These are phyloP conservation scores for Arthrobotrys pseudoclavata DNA, from an alignment of 2,329 filamentous ascomycete species.

Conservation along the genomic window DNA sequence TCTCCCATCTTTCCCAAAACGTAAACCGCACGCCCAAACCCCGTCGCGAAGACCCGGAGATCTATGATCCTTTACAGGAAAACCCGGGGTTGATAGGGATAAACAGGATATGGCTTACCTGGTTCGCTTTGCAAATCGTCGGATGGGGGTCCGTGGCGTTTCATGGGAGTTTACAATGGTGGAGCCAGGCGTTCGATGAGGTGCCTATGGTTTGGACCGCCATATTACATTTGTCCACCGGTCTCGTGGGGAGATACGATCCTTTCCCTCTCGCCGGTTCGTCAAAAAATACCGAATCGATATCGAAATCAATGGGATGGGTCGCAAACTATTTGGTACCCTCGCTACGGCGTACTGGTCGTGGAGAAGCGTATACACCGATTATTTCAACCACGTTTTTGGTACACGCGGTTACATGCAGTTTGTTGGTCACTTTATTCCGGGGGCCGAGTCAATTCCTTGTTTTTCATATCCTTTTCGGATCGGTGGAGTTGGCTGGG, in stretches of 20 bases:
- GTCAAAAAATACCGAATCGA: neutral
- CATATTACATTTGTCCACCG: slow-evolving; percentile 36
- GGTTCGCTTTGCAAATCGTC: slow-evolving; percentile 53
- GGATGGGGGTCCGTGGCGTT: slow-evolving; percentile 57
- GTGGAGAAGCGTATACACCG: slow-evolving; percentile 36
- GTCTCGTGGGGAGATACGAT: slow-evolving; percentile 41
- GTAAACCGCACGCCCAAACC: slow-evolving; percentile 12
- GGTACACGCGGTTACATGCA: slow-evolving; percentile 42
- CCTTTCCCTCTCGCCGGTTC: slow-evolving; percentile 34
- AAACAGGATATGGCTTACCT: slow-evolving; percentile 46
- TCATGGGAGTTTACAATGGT: slow-evolving; percentile 53
- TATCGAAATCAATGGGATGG: neutral
- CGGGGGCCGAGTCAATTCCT: slow-evolving; percentile 49
- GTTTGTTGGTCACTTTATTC: slow-evolving; percentile 45
- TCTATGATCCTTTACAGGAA: slow-evolving; percentile 44
- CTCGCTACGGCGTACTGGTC: slow-evolving; percentile 1
- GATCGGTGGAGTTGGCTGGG: slow-evolving; percentile 27
- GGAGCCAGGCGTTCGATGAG: slow-evolving; percentile 56
- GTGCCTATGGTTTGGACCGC: slow-evolving; percentile 58
- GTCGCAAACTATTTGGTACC: slow-evolving; percentile 29
- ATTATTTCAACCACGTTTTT: slow-evolving; percentile 35
- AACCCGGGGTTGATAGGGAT: slow-evolving; percentile 32
- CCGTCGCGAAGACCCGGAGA: slow-evolving; percentile 4
- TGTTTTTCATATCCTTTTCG: slow-evolving; percentile 50
- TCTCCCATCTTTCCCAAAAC: slow-evolving; percentile 38